These are phyloP conservation scores for Trichoderma atroviride DNA, from an alignment of 2,329 filamentous ascomycete species.

Conservation along the genomic window DNA sequence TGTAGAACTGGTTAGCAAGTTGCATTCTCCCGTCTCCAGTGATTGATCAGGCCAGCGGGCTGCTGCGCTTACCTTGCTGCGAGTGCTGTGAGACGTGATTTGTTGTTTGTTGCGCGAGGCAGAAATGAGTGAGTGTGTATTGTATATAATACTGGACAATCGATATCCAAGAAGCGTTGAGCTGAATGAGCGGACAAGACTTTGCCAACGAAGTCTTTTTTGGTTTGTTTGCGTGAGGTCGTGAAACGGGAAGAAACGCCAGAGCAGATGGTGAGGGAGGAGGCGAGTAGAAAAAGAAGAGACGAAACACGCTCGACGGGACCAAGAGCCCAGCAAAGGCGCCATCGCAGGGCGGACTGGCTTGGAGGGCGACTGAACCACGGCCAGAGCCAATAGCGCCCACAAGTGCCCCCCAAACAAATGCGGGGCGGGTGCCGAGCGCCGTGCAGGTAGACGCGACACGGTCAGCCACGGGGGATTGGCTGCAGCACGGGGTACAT, in stretches of 20 bases:
- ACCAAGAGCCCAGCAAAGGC: constrained; percentile 8
- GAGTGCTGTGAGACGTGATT: not conserved
- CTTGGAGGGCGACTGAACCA: constrained; percentile 9
- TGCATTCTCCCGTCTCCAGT: not conserved
- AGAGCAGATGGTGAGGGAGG: constrained; percentile 2
- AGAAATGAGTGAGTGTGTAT: constrained; percentile 23
- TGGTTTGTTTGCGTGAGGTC: not conserved
- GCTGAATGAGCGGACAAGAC: constrained; percentile 24
- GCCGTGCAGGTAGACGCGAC: constrained; percentile 16
- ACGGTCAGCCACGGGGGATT: not conserved
- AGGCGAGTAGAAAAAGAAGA: constrained; percentile 1
- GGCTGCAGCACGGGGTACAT: not conserved
- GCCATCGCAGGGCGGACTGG: constrained; percentile 24
- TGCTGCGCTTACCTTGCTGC: not conserved
- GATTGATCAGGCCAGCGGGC: not conserved
- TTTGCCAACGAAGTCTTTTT: constrained; percentile 29
- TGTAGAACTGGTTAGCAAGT: not conserved
- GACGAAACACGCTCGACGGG: not conserved
- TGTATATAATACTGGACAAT: constrained; percentile 22
- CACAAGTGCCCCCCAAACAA: constrained; percentile 21
- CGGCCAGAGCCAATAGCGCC: constrained; percentile 6
- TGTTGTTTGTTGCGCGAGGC: constrained; percentile 24
- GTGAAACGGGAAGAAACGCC: constrained; percentile 23
- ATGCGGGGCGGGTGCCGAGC: constrained; percentile 3
- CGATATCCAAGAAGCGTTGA: constrained; percentile 17